Evolutionary conservation across 306 rosid species (phyloP), one percentile per base, ranked within the genome.

Genomic region (Cotoneaster glaucophyllus): DNA sequence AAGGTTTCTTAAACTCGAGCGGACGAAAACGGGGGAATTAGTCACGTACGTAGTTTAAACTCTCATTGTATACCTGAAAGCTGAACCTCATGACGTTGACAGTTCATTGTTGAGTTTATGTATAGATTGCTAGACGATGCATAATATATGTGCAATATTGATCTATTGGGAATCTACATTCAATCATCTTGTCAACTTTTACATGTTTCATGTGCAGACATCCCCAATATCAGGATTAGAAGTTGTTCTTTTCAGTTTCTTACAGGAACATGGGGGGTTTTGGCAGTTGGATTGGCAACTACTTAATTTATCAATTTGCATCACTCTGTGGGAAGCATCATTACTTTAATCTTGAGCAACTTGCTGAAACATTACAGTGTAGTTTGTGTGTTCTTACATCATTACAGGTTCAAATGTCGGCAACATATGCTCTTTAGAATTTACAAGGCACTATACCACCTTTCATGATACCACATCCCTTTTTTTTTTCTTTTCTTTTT

Each of bases 21-120:
- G 28, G 25, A 50, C 2, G 5, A 22, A 57, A 17, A 10, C 1
- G 64, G 28, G 65, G n/a, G 69, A 52, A n/a, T 43, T 41, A 8
- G 25, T 56, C 71, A 57, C 25, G 77, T 63, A 52, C 82, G 57
- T 54, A 41, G 31, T 41, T 67, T 72, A 80, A 37, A 63, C 45
- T 73, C 66, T 32, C 15, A 24, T 66, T 39, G 58, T 37, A 24
- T 19, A 24, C 48, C 65, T 70, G 45, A 59, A 61, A 6, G 19
- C n/a, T 11, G 48, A 43, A 43, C 56, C 70, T 50, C 72, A 24
- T 67, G 32, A 45, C 41, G 68, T 28, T 22, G 18, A 43, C 45
- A 58, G 75, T 67, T 45, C 64, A 73, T 64, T n/a, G 6, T 26
- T 61, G 31, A 39, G 25, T 48, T 32, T 26, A 9, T 69, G 34